A percentile compares a stretch with the other conserved stretches of the same genome.
These are phyloP conservation scores for Abrus precatorius DNA, from an alignment of 306 rosid species.

Conservation along the genomic window DNA sequence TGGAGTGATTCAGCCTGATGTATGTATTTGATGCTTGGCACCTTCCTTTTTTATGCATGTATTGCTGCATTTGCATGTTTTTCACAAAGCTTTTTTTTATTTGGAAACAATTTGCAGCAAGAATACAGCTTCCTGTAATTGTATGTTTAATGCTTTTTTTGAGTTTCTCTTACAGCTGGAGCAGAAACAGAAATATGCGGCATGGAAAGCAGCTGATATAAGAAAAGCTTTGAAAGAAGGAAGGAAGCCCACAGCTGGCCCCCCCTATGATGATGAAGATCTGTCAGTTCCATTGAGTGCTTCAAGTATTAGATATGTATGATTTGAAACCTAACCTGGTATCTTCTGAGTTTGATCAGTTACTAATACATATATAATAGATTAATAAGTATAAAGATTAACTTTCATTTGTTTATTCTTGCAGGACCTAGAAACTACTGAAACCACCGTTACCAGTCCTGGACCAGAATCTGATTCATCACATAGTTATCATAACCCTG, in stretches of 20 bases:
- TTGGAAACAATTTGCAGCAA: conserved; percentile 26
- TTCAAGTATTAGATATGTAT: conserved; percentile 69
- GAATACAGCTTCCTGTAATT: conserved; percentile 30
- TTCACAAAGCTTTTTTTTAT: conserved; percentile 1
- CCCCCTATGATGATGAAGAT: conserved; percentile 92
- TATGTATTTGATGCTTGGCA: conserved; percentile 58
- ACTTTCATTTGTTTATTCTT: conserved; percentile 46
- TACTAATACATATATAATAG: not conserved
- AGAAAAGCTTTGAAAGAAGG: conserved; percentile 99
- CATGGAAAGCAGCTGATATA: conserved; percentile 99
- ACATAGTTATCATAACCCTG: conserved; percentile 55
- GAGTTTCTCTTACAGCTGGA: conserved; percentile 76
- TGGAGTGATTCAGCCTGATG: conserved; percentile 87
- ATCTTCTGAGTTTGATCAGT: conserved; percentile 21
- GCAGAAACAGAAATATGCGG: conserved; percentile 98
- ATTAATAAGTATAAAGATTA: conserved; percentile 10
- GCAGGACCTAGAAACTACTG: conserved; percentile 76
- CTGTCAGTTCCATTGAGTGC: conserved; percentile 66
- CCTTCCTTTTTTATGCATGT: conserved; percentile 38
- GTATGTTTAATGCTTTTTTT: conserved; percentile 32
- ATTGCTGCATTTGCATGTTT: conserved; percentile 24
- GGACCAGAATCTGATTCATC: conserved; percentile 65
- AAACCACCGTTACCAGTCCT: conserved; percentile 54
- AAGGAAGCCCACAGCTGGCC: conserved; percentile 86
- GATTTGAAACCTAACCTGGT: conserved; percentile 44